phyloP scores from a whole-genome alignment of 257 asterid genomes.

The Primulina huaijiensis region DNA sequence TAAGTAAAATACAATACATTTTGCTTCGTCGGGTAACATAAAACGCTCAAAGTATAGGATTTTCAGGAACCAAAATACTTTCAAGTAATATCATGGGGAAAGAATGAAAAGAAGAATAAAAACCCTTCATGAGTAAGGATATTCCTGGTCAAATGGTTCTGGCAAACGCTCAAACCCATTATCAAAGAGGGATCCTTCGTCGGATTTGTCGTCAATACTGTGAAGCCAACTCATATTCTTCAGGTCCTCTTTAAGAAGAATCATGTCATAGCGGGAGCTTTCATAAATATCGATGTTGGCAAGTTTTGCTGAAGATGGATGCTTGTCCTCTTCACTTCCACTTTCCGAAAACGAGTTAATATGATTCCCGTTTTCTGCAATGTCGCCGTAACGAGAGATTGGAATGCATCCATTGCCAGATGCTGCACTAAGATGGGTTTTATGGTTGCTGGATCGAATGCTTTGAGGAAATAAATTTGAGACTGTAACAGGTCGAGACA shows the following conservation, averaged over 20 bases:
- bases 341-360: constrained; percentile 46
- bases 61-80: neutral
- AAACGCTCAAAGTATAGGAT: neutral
- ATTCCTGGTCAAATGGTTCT: constrained; percentile 80
- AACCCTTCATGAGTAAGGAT: constrained; percentile 28
- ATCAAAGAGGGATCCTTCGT: constrained; percentile 77
- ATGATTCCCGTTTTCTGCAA: constrained; percentile 50
- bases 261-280: constrained; percentile 88
- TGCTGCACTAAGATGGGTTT: constrained; percentile 44
- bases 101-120: constrained; percentile 7
- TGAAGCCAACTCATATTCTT: constrained; percentile 88
- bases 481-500: constrained; percentile 66
- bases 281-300: constrained; percentile 65
- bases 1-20: neutral
- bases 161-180: constrained; percentile 84
- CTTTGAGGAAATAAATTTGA: constrained; percentile 93
- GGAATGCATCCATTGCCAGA: constrained; percentile 44
- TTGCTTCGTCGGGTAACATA: neutral
- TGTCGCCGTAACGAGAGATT: constrained; percentile 30
- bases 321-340: constrained; percentile 59
- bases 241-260: constrained; percentile 79
- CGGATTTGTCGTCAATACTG: constrained; percentile 74
- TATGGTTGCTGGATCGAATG: constrained; percentile 69
- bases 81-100: constrained; percentile 22
- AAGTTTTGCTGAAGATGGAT: constrained; percentile 52